Percentiles rank a stretch among this genome's conserved stretches.
These are phyloP conservation scores for Blastobotrys buckinghamii DNA, from an alignment of 1,139 yeast genomes.

Conservation along the genomic window DNA sequence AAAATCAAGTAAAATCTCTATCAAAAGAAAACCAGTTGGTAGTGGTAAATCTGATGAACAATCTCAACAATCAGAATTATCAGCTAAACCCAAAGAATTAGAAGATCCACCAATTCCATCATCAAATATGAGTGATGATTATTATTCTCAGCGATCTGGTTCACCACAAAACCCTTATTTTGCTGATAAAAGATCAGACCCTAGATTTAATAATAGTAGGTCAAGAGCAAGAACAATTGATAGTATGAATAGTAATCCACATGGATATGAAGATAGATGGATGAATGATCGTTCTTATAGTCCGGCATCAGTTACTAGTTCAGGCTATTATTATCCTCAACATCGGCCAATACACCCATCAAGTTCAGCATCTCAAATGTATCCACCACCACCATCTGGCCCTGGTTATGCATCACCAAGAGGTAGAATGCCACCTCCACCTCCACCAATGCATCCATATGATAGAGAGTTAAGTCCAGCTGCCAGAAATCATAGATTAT, in stretches of 20 bases:
- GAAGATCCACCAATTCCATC: not conserved
- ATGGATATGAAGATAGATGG: not conserved
- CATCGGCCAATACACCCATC: constrained; percentile 3
- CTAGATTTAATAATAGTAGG: not conserved
- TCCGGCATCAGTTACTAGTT: constrained; percentile 3
- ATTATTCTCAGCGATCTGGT: not conserved
- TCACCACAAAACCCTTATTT: too few relatives aligned
- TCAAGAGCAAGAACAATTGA: constrained; percentile 5
- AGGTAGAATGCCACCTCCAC: not conserved
- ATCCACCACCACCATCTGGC: constrained; percentile 2
- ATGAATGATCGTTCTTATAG: not conserved
- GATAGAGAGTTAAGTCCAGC: constrained; percentile 4
- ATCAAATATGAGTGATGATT: not conserved
- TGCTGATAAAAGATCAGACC: not conserved
- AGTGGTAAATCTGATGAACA: not conserved
- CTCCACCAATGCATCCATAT: not conserved
- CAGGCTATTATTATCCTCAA: constrained; percentile 6
- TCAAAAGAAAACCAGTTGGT: constrained; percentile 22
- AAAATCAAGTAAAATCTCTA: constrained; percentile 4
- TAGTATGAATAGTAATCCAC: not conserved
- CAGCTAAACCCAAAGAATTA: not conserved
- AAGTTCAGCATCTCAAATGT: not conserved
- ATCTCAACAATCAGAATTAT: not conserved
- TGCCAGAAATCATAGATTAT: not conserved
- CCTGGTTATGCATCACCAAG: not conserved